phyloP scores from a whole-genome alignment of 2,329 filamentous ascomycete species.

The Exophiala alcalophila region DNA sequence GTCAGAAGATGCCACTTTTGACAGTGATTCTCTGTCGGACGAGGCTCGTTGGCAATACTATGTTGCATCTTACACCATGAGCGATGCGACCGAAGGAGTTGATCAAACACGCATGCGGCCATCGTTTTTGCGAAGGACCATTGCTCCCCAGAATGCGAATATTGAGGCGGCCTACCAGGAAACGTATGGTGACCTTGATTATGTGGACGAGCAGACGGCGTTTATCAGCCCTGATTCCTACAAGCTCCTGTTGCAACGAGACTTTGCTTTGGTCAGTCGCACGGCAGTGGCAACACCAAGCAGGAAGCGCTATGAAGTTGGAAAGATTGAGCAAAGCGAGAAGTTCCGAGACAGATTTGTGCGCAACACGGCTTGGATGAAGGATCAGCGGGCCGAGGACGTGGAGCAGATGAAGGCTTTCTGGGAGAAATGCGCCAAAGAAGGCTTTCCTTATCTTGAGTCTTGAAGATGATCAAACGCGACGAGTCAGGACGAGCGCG shows the following conservation, averaged over 20 bases:
- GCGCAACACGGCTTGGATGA: constrained; percentile 53
- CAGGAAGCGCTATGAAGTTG: constrained; percentile 29
- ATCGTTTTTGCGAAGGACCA: constrained; percentile 68
- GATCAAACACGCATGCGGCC: constrained; percentile 62
- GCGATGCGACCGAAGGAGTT: constrained; percentile 83
- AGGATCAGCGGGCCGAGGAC: constrained; percentile 48
- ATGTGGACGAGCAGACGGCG: constrained; percentile 66
- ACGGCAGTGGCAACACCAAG: constrained; percentile 34
- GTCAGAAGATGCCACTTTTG: constrained; percentile 75
- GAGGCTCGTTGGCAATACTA: constrained; percentile 86
- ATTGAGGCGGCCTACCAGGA: constrained; percentile 63
- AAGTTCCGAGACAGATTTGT: constrained; percentile 53
- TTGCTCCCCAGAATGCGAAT: constrained; percentile 60
- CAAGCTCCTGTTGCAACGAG: constrained; percentile 69
- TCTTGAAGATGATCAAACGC: too few species aligned
- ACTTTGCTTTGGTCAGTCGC: constrained; percentile 57
- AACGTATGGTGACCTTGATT: constrained; percentile 52
- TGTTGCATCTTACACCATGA: constrained; percentile 83
- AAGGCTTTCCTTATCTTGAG: too few species aligned
- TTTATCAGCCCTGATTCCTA: constrained; percentile 75
- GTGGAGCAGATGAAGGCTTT: constrained; percentile 38
- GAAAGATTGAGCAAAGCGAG: constrained; percentile 45
- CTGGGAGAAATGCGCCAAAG: constrained; percentile 28
- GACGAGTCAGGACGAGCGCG: too few species aligned
- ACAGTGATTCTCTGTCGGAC: constrained; percentile 64